Base-by-base conservation (phyloP, 805 yeast species). In the Zygosaccharomyces kombuchaensis region DNA sequence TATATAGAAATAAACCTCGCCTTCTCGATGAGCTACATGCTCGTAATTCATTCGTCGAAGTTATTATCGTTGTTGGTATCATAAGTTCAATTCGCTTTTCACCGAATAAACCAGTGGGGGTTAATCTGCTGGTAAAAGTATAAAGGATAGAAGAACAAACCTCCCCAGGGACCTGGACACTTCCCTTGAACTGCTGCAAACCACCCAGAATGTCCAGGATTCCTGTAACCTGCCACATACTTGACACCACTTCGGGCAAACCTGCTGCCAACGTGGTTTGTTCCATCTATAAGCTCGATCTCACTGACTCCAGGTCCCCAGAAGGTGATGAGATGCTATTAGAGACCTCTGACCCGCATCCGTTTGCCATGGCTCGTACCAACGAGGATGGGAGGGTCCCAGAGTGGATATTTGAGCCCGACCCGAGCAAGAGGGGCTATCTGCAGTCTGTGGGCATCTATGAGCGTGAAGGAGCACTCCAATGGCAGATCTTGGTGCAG, bases 171-270 rank as follows among this genome's bases (percentile, higher is more conserved):
- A n/a, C 8, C 12, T 13, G 34, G 23, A 27, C 23, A 25, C 25
- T 7, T 38, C 29, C 16, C 2, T 23, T n/a, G 21, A 38, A 12
- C 14, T 9, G 16, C 34, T 29, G n/a, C 16, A 29, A 29, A n/a
- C 3, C 4, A 12, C 8, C 32, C 16, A 13, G n/a, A 26, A 38
- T 38, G 41, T 32, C 41, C 7, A n/a, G 12, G 9, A 38, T 16
- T 17, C 91, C 91, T 36, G 78, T 89, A 32, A 89, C 96, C 2
- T 90, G 97, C 68, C 98, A 90, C 63, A 78, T 90, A 8, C 72
- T 90, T 17, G 96, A 90, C 59, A 89, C 96, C 6, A 81, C 85
- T 8, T 66, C 73, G 6, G 98, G 98, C 1, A 75, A 71, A 48
- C 98, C 98, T 1, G 96, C 96, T 1, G 61, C 68, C 0, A 74